Percentiles rank a stretch among this genome's conserved stretches.
Conservation (phyloP, 371 early-diverging fungal species). For the Caulochytrium protostelioides region DNA sequence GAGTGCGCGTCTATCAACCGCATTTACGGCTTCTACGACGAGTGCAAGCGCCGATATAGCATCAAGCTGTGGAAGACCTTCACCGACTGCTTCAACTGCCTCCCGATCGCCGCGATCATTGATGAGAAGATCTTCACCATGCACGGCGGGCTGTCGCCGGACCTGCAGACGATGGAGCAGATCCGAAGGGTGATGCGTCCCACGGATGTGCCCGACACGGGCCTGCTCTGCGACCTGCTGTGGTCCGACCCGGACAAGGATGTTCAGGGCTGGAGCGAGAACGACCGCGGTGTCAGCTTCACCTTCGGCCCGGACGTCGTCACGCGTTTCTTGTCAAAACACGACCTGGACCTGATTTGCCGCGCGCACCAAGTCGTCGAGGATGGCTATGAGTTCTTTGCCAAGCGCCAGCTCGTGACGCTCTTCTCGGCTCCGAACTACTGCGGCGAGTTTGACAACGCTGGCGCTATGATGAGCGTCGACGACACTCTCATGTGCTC, state of each 20-base stretch:
- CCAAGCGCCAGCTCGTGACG: constrained; percentile 78
- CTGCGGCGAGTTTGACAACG: constrained; percentile 88
- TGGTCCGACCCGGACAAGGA: constrained; percentile 94
- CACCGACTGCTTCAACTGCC: constrained; percentile 74
- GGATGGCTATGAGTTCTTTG: constrained; percentile 89
- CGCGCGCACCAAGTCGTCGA: constrained; percentile 93
- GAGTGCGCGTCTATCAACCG: constrained; percentile 83
- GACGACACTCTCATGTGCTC: constrained; percentile 81
- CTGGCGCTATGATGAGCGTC: constrained; percentile 95
- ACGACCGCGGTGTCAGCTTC: constrained; percentile 77
- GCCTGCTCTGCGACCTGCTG: constrained; percentile 72
- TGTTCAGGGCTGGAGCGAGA: constrained; percentile 62
- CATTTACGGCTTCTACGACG: constrained; percentile 97
- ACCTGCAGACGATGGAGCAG: constrained; percentile 63
- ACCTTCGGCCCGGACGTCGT: constrained; percentile 75
- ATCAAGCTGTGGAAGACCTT: constrained; percentile 85
- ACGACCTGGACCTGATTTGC: constrained; percentile 76
- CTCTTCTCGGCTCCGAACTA: constrained; percentile 91
- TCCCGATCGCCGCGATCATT: constrained; percentile 85
- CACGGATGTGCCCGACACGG: constrained; percentile 85
- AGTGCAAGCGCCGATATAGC: constrained; percentile 86
- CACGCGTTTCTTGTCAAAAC: constrained; percentile 66
- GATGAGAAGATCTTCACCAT: constrained; percentile 85
- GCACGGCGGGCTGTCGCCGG: constrained; percentile 92
- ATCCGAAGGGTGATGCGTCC: constrained; percentile 76